Base-by-base conservation (phyloP, 257 asterid genomes). In the Avicennia marina region DNA sequence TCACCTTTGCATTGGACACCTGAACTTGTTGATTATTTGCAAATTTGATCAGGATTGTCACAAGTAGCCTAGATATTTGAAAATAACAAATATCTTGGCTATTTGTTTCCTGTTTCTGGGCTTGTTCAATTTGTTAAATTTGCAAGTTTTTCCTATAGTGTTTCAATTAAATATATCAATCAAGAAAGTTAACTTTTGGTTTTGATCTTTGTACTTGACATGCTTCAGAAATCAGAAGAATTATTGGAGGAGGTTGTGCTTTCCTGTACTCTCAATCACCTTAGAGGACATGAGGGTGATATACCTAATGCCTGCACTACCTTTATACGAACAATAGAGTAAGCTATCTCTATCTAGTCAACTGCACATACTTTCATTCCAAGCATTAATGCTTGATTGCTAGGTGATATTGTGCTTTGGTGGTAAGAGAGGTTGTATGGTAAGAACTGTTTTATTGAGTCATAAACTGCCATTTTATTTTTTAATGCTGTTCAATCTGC, bases 241-340 rank as follows among this genome's bases (percentile, higher is more conserved):
- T 59, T 93, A 49, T 75, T 93, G 66, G 98, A 85, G 78, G 98
- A 88, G 78, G 95, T 86, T 65, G 68, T 93, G 58, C 95, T 93
- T 53, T 83, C 95, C 47, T 68, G 90, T 71, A 93, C 98, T 62
- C 90, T 93, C 53, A 93, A 89, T 75, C 80, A 63, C 62, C 78
- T 93, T 39, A 75, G 90, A 67, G 85, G 77, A 42, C 69, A 48
- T 19, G 81, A 72, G 43, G 74, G 65, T 36, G 74, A 58, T 38
- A 73, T 62, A 48, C 33, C 69, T 19, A 88, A 93, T 82, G 80
- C 89, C 58, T 93, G 98, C 75, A 73, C 70, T 61, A 64, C 87
- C 70, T 93, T 93, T 71, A 93, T 93, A 64, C 79, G 68, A 66
- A 88, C 97, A 53, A 52, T 76, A 41, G 89, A 66, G 98, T 93